Conservation (phyloP, 2,329 filamentous ascomycete genomes). For the Beauveria varroae region DNA sequence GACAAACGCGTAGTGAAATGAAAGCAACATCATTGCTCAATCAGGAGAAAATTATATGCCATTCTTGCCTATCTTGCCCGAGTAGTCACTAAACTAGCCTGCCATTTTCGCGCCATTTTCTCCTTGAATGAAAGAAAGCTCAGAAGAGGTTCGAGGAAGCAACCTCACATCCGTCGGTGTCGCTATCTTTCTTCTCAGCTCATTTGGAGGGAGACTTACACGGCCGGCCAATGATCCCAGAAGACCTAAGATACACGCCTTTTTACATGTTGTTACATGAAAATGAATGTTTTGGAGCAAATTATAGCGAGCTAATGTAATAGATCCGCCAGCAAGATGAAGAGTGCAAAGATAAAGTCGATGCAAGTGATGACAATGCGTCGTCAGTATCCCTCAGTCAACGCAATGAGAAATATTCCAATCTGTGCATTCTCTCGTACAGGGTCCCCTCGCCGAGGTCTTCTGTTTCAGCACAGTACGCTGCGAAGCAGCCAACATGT, state of each 20-base stretch:
- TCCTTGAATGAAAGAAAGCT: not conserved
- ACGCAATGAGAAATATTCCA: constrained; percentile 4
- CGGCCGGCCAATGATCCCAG: not conserved
- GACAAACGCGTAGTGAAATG: not conserved
- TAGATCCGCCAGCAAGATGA: not conserved
- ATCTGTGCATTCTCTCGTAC: constrained; percentile 1
- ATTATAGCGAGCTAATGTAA: not conserved
- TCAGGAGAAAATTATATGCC: not conserved
- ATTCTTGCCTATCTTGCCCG: not conserved
- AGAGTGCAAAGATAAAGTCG: constrained; percentile 1
- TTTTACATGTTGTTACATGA: too few relatives aligned
- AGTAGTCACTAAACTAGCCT: too few relatives aligned
- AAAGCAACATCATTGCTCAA: not conserved
- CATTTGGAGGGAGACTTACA: not conserved
- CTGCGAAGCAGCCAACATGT: not conserved
- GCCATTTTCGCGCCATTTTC: too few relatives aligned
- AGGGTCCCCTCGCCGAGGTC: not conserved
- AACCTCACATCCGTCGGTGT: too few relatives aligned
- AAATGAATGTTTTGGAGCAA: not conserved
- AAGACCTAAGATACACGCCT: not conserved
- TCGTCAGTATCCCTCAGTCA: constrained; percentile 8
- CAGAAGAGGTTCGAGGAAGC: too few relatives aligned
- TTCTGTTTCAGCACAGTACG: not conserved
- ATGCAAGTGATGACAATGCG: not conserved
- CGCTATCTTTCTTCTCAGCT: too few relatives aligned